A percentile compares a stretch with the other conserved stretches of the same genome.
phyloP scores from a whole-genome alignment of 139 green algal species.

The Gonium pectorale region DNA sequence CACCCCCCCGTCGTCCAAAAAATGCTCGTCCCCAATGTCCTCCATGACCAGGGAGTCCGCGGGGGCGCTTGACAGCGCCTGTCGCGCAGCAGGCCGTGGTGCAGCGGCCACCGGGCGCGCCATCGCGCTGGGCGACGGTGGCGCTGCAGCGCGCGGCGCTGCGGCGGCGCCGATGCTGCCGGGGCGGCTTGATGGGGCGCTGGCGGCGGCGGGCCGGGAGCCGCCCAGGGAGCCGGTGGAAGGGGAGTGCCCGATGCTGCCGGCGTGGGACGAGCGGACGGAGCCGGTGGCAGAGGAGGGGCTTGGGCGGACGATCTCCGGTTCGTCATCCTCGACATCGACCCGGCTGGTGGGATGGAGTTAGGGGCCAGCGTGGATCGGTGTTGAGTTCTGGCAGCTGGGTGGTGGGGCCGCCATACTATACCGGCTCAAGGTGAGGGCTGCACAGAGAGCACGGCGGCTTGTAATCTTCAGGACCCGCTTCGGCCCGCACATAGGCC shows the following conservation, averaged over 20 bases:
- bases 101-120: too few relatives aligned
- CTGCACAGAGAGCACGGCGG: too few relatives aligned
- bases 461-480: too few relatives aligned
- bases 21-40: conserved; percentile 13
- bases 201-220: not conserved
- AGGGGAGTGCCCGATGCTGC: conserved; percentile 7
- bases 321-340: conserved; percentile 2
- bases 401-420: too few relatives aligned
- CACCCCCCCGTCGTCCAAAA: not conserved
- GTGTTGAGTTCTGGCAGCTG: too few relatives aligned
- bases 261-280: not conserved
- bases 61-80: too few relatives aligned
- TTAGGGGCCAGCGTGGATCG: too few relatives aligned
- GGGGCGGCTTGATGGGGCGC: not conserved
- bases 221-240: not conserved
- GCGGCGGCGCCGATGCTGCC: not conserved
- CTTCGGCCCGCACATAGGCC: too few relatives aligned
- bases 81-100: too few relatives aligned
- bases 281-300: not conserved
- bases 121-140: too few relatives aligned
- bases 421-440: too few relatives aligned
- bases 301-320: conserved; percentile 16
- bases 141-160: not conserved
- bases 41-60: conserved; percentile 46
- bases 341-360: too few relatives aligned